Percentiles rank a stretch among this genome's conserved stretches.
phyloP scores from a whole-genome alignment of 2,329 filamentous ascomycete genomes.

The Orbilia javanica region DNA sequence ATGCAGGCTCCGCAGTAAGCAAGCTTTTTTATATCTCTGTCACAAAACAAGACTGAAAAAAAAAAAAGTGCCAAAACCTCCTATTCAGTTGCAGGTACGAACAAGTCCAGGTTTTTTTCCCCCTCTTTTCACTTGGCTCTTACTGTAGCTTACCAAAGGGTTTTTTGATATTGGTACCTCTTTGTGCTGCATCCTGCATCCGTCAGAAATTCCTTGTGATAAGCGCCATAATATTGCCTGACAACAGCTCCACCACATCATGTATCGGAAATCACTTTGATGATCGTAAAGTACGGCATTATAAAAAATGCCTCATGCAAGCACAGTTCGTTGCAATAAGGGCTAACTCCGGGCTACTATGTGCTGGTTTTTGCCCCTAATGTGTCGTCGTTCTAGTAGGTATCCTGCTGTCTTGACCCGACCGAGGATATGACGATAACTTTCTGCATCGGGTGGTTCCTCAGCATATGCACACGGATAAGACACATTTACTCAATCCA shows the following conservation, averaged over 20 bases:
- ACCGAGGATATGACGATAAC: conserved; percentile 21
- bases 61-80: neutral
- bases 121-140: conserved; percentile 15
- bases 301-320: conserved; percentile 27
- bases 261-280: conserved; percentile 6
- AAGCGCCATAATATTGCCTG: conserved; percentile 25
- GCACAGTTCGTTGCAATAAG: neutral
- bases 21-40: conserved; percentile 35
- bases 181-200: conserved; percentile 16
- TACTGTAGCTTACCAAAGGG: neutral
- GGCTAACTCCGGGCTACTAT: neutral
- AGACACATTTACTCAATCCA: conserved; percentile 13
- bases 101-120: too few relatives aligned
- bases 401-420: neutral
- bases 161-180: conserved; percentile 2
- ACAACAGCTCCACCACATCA: conserved; percentile 24
- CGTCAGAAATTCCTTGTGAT: conserved; percentile 19
- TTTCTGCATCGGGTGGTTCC: conserved; percentile 9
- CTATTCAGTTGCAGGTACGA: conserved; percentile 14
- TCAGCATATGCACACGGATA: conserved; percentile 19
- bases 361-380: neutral
- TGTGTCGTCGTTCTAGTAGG: neutral
- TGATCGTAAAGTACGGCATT: conserved; percentile 9
- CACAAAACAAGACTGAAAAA: conserved; percentile 23
- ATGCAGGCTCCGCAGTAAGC: conserved; percentile 35